A percentile compares a stretch with the other conserved stretches of the same genome.
Evolutionary conservation across 805 yeast species (phyloP).

Genomic region (Yarrowia yakushimensis): DNA sequence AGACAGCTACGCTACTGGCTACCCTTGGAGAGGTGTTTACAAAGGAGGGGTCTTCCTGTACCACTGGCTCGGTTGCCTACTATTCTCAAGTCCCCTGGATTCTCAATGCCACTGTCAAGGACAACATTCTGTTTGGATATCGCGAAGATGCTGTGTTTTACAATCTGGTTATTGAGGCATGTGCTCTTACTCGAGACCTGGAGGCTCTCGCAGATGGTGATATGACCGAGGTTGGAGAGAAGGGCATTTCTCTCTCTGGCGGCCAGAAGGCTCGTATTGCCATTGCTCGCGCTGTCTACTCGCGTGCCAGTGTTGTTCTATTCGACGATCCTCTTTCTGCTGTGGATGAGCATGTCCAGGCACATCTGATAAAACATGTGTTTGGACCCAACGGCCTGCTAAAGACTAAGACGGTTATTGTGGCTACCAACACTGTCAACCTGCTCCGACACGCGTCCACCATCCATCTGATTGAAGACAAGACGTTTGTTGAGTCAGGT

Average conservation of each 20-base stretch:
- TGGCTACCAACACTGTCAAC: slow-evolving; percentile 83
- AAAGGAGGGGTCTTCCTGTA: slow-evolving; percentile 48
- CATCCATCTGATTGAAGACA: slow-evolving; percentile 59
- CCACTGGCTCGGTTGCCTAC: slow-evolving; percentile 52
- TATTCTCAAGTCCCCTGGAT: slow-evolving; percentile 86
- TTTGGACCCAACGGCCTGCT: slow-evolving; percentile 58
- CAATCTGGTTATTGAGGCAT: slow-evolving; percentile 53
- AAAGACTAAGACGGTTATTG: slow-evolving; percentile 56
- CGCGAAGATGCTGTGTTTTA: slow-evolving; percentile 52
- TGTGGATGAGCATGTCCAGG: slow-evolving; percentile 83
- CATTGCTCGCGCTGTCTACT: slow-evolving; percentile 77
- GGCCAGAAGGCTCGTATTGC: slow-evolving; percentile 88
- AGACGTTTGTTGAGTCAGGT: slow-evolving; percentile 60
- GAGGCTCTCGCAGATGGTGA: slow-evolving; percentile 71
- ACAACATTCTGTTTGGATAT: slow-evolving; percentile 68
- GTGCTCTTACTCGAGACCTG: slow-evolving; percentile 66
- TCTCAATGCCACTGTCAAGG: slow-evolving; percentile 71
- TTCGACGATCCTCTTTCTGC: slow-evolving; percentile 84
- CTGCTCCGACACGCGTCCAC: slow-evolving; percentile 69
- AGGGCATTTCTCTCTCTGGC: slow-evolving; percentile 84
- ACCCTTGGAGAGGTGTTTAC: slow-evolving; percentile 68
- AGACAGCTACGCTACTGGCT: slow-evolving; percentile 67
- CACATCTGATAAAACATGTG: slow-evolving; percentile 68
- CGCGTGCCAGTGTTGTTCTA: slow-evolving; percentile 58
- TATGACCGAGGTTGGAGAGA: slow-evolving; percentile 78